These are phyloP conservation scores for Salix arbutifolia DNA, from an alignment of 345 rosid genomes.

Conservation along the genomic window DNA sequence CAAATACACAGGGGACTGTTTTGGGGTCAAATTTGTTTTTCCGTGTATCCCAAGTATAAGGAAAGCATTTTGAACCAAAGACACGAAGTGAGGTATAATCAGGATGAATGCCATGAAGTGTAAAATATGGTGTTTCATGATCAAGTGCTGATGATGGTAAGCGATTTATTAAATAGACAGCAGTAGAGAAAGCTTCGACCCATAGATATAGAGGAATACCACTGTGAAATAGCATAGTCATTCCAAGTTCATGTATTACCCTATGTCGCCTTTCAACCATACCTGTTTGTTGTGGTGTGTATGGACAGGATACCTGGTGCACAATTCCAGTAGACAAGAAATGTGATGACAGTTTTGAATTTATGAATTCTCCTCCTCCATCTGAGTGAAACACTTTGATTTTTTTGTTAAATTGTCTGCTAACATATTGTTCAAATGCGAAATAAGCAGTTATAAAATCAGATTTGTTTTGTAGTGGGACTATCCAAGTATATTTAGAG, in stretches of 20 bases:
- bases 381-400: constrained; percentile 11
- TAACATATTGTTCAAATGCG: constrained; percentile 9
- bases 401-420: constrained; percentile 1
- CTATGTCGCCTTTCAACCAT: constrained; percentile 1
- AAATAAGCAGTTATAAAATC: constrained; percentile 4
- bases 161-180: background rate
- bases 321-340: background rate
- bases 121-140: background rate
- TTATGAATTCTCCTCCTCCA: background rate
- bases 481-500: constrained; percentile 2
- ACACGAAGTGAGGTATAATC: background rate
- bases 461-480: background rate
- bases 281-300: constrained; percentile 3
- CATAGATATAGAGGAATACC: background rate
- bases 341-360: background rate
- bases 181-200: background rate
- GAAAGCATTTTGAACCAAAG: background rate
- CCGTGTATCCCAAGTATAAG: constrained; percentile 2
- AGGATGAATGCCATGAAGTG: background rate
- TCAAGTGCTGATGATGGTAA: background rate
- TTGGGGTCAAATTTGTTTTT: background rate
- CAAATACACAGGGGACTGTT: background rate
- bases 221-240: constrained; percentile 9
- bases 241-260: constrained; percentile 4
- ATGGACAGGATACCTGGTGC: background rate